Conservation (phyloP, 768 basidiomycete genomes). For the Roridomyces roridus region DNA sequence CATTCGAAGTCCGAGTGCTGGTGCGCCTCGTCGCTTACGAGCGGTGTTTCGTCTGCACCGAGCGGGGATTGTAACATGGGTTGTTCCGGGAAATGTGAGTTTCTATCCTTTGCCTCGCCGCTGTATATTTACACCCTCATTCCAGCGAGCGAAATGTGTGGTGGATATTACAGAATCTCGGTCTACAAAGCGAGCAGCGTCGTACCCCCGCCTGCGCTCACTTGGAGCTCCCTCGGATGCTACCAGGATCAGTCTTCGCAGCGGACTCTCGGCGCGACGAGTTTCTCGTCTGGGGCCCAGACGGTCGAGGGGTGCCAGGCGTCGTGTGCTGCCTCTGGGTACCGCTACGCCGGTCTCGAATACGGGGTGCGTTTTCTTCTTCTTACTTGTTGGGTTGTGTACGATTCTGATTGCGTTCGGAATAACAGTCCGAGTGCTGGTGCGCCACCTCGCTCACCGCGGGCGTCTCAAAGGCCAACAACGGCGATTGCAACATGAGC, state of each 20-base stretch:
- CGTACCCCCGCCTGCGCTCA: not conserved
- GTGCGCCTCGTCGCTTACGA: constrained; percentile 32
- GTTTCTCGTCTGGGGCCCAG: too few relatives aligned
- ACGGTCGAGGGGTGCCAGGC: too few relatives aligned
- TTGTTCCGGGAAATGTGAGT: constrained; percentile 40
- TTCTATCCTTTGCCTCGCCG: not conserved
- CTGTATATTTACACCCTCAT: not conserved
- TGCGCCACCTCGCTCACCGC: too few relatives aligned
- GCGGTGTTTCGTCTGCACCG: constrained; percentile 24
- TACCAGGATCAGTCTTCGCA: not conserved
- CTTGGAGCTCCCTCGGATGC: constrained; percentile 3
- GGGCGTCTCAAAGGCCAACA: too few relatives aligned
- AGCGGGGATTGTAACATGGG: constrained; percentile 37
- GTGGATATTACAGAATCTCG: constrained; percentile 34
- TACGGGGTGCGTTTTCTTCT: too few relatives aligned
- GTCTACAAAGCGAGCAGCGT: constrained; percentile 13
- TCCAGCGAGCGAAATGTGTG: constrained; percentile 37
- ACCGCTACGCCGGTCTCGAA: too few relatives aligned
- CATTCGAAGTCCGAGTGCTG: constrained; percentile 32
- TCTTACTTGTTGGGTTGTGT: too few relatives aligned
- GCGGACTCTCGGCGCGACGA: too few relatives aligned
- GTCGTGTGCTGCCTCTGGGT: too few relatives aligned
- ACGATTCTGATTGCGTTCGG: too few relatives aligned
- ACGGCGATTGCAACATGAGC: too few relatives aligned
- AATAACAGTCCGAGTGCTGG: too few relatives aligned